phyloP scores from a whole-genome alignment of 495 filamentous ascomycete genomes.

The Jackrogersella multiformis region DNA sequence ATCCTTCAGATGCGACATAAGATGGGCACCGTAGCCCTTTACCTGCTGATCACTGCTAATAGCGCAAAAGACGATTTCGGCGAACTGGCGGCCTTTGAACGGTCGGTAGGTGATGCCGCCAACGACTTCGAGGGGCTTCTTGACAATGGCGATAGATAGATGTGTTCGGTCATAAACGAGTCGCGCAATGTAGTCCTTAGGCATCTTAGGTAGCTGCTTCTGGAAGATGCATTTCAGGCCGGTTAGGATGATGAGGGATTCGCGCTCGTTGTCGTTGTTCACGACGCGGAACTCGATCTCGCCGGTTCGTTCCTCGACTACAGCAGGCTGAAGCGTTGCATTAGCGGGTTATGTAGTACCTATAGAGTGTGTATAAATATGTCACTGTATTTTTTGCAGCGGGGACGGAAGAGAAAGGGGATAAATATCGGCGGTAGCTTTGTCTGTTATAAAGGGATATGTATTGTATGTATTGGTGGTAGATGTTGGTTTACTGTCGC shows the following conservation, averaged over 20 bases:
- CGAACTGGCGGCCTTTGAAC: slow-evolving; percentile 91
- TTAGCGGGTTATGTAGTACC: slow-evolving; percentile 4
- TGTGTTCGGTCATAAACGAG: slow-evolving; percentile 98
- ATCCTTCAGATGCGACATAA: slow-evolving; percentile 98
- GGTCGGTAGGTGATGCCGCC: slow-evolving; percentile 97
- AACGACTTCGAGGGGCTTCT: slow-evolving; percentile 93
- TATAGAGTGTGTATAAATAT: neutral
- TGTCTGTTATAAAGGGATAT: too few species aligned
- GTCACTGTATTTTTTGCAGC: neutral
- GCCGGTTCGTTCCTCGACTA: slow-evolving; percentile 91
- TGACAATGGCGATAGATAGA: slow-evolving; percentile 95
- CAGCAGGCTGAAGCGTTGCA: slow-evolving; percentile 70
- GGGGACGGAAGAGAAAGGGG: neutral
- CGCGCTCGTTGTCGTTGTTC: slow-evolving; percentile 90
- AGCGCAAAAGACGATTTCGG: slow-evolving; percentile 98
- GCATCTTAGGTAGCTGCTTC: slow-evolving; percentile 98
- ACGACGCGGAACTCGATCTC: slow-evolving; percentile 98
- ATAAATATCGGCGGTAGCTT: too few species aligned
- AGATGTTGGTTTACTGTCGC: neutral
- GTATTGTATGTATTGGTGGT: neutral
- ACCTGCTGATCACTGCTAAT: slow-evolving; percentile 98
- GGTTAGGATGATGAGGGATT: slow-evolving; percentile 93
- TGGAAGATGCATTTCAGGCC: slow-evolving; percentile 98
- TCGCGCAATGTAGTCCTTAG: slow-evolving; percentile 96
- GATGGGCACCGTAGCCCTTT: slow-evolving; percentile 96